Conservation (phyloP, 345 rosid genomes). For the Ceriops zippeliana region DNA sequence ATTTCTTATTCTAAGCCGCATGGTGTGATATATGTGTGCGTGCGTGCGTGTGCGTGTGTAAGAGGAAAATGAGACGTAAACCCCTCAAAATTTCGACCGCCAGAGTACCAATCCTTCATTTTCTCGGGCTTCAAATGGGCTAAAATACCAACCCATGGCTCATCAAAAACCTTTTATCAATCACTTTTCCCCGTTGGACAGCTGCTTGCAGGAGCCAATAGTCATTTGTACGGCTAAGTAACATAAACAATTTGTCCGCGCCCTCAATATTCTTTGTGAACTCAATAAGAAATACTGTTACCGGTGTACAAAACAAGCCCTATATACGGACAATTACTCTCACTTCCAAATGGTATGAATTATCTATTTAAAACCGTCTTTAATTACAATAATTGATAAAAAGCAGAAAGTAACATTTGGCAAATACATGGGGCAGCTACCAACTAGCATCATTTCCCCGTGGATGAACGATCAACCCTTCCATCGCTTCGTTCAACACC, state of each 20-base stretch:
- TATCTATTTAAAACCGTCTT: conserved; percentile 16
- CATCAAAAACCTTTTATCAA: not conserved
- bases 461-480: conserved; percentile 17
- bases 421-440: conserved; percentile 15
- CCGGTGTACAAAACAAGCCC: not conserved
- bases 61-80: conserved; percentile 7
- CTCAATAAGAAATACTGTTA: not conserved
- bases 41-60: too few species aligned
- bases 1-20: not conserved
- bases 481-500: conserved; percentile 11
- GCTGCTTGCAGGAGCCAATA: not conserved
- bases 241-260: not conserved
- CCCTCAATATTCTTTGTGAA: not conserved
- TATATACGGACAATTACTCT: not conserved
- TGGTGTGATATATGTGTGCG: not conserved
- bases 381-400: not conserved
- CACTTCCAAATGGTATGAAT: not conserved
- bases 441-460: conserved; percentile 12
- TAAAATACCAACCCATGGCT: not conserved
- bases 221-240: not conserved
- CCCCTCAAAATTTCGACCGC: not conserved
- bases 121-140: not conserved
- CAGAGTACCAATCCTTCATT: not conserved
- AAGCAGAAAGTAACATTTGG: not conserved
- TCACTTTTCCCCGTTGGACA: not conserved